Conservation (phyloP, 306 rosid genomes). For the Fragaria vesca region DNA sequence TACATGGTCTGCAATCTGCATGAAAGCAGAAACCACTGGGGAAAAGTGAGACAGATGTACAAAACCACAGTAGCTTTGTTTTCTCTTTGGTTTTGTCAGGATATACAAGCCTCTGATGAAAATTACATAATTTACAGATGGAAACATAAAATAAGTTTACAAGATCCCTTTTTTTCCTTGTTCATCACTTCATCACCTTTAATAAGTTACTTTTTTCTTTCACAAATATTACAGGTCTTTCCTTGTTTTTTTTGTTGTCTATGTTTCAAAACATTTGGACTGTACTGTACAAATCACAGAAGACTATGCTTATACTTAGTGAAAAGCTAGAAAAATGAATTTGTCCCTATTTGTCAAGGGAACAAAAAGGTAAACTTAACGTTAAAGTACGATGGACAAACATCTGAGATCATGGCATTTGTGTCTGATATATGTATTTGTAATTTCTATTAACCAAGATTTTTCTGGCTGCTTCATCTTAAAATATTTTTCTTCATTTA, state of each 20-base stretch:
- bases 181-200: slow-evolving; percentile 1
- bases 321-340: not conserved
- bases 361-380: not conserved
- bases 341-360: slow-evolving; percentile 1
- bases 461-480: not conserved
- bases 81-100: slow-evolving; percentile 46
- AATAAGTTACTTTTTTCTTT: not conserved
- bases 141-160: not conserved
- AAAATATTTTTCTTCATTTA: not conserved
- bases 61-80: slow-evolving; percentile 50
- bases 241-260: not conserved
- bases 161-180: not conserved
- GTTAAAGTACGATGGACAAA: not conserved
- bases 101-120: slow-evolving; percentile 22
- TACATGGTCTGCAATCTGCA: slow-evolving; percentile 33
- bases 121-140: slow-evolving; percentile 23
- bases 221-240: not conserved
- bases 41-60: slow-evolving; percentile 31
- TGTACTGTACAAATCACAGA: not conserved
- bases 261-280: not conserved
- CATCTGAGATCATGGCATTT: not conserved
- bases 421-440: not conserved
- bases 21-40: slow-evolving; percentile 38
- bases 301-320: not conserved
- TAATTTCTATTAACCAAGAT: not conserved